Percentiles rank a stretch among this genome's conserved stretches.
These are phyloP conservation scores for Flaveria sonorensis DNA, from an alignment of 129 eudicot genomes.

Conservation along the genomic window DNA sequence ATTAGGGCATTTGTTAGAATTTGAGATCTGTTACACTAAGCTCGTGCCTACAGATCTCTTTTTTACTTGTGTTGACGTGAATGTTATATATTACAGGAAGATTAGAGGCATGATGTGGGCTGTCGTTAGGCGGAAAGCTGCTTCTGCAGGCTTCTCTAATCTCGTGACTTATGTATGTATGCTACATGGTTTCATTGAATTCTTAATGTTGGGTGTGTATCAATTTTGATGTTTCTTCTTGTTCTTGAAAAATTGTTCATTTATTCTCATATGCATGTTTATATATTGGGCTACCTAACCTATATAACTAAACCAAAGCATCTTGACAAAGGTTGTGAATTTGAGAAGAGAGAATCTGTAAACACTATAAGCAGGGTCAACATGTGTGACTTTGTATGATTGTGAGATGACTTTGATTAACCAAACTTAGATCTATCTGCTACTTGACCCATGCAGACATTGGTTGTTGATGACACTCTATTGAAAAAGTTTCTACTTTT, in stretches of 20 bases:
- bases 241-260: neutral
- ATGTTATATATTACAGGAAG: constrained; percentile 12
- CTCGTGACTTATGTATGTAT: constrained; percentile 30
- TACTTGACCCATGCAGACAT: neutral
- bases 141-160: constrained; percentile 37
- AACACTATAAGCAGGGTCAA: constrained; percentile 1
- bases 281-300: too few species aligned
- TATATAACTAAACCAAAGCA: too few species aligned
- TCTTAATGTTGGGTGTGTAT: neutral
- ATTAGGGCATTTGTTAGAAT: constrained; percentile 7
- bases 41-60: constrained; percentile 7
- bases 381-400: neutral
- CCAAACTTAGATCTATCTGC: neutral
- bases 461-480: too few species aligned
- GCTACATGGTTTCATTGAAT: neutral
- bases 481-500: too few species aligned
- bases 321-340: too few species aligned
- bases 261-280: neutral
- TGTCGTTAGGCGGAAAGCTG: constrained; percentile 45
- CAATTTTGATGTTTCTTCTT: too few species aligned
- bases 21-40: constrained; percentile 20
- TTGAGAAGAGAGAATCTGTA: too few species aligned
- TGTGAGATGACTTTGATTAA: neutral
- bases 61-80: neutral
- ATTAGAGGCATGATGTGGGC: constrained; percentile 35